These are phyloP conservation scores for Glycine soja DNA, from an alignment of 306 rosid genomes.

Conservation along the genomic window DNA sequence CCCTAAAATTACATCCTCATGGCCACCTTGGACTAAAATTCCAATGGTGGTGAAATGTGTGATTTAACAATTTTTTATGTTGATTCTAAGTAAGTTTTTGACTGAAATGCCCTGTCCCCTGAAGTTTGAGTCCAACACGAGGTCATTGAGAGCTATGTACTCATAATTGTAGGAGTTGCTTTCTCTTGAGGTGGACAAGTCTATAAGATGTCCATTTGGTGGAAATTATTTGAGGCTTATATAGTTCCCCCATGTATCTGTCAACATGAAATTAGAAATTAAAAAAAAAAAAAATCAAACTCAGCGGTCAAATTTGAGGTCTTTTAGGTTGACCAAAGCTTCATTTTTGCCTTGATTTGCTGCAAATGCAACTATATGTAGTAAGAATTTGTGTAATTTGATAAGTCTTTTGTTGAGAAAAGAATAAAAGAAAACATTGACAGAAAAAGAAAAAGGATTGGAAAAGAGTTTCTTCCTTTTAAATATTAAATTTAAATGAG, in stretches of 20 bases:
- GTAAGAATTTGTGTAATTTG: slow-evolving; percentile 1
- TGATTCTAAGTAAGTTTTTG: slow-evolving; percentile 72
- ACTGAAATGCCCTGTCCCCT: slow-evolving; percentile 84
- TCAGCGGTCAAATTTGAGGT: slow-evolving; percentile 15
- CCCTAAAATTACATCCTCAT: no score
- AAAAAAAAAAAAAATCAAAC: slow-evolving; percentile 21
- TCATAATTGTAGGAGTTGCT: slow-evolving; percentile 72
- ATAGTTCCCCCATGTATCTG: slow-evolving; percentile 93
- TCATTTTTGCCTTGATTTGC: slow-evolving; percentile 16
- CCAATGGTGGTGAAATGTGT: slow-evolving; percentile 85
- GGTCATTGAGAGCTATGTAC: slow-evolving; percentile 73
- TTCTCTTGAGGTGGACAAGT: slow-evolving; percentile 54
- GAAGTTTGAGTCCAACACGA: slow-evolving; percentile 74
- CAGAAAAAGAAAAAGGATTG: neutral
- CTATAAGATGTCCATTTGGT: slow-evolving; percentile 63
- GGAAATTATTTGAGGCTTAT: slow-evolving; percentile 78
- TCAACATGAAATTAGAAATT: slow-evolving; percentile 32
- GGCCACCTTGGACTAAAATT: slow-evolving; percentile 72
- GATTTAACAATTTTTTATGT: slow-evolving; percentile 83
- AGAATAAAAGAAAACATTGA: neutral
- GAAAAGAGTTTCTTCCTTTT: neutral
- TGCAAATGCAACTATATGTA: slow-evolving; percentile 4
- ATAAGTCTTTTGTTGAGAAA: slow-evolving; percentile 5
- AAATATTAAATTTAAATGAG: slow-evolving; percentile 8
- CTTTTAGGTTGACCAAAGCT: neutral